Conservation (phyloP, 2,329 filamentous ascomycete species). For the Verticillium albo-atrum region DNA sequence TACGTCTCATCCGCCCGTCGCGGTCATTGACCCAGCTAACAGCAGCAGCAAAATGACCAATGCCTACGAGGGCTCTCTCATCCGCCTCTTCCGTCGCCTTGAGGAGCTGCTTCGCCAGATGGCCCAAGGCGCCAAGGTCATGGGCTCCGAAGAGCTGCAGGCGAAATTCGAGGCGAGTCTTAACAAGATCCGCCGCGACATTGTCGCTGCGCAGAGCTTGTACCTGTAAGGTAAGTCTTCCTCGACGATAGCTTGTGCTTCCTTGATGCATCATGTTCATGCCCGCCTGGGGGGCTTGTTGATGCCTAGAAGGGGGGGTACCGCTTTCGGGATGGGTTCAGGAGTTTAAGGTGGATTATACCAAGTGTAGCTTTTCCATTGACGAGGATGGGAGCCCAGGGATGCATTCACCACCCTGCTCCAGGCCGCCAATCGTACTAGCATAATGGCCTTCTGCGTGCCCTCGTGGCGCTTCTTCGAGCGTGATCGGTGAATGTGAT, state of each 20-base stretch:
- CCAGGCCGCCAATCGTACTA: slow-evolving; percentile 3
- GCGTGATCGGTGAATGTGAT: neutral
- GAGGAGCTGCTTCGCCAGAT: slow-evolving; percentile 94
- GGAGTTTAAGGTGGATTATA: slow-evolving; percentile 3
- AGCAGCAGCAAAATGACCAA: slow-evolving; percentile 90
- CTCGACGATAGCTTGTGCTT: neutral
- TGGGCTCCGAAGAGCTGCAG: slow-evolving; percentile 93
- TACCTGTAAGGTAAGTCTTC: slow-evolving; percentile 59
- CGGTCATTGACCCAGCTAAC: slow-evolving; percentile 5
- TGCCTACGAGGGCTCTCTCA: slow-evolving; percentile 93
- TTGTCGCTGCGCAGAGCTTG: slow-evolving; percentile 90
- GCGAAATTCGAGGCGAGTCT: slow-evolving; percentile 87
- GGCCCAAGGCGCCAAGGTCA: slow-evolving; percentile 92
- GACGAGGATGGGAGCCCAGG: neutral
- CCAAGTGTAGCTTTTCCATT: slow-evolving; percentile 3
- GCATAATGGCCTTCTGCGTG: slow-evolving; percentile 3
- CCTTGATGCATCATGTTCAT: neutral
- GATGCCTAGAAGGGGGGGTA: neutral
- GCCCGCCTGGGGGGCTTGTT: neutral
- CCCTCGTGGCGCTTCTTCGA: neutral
- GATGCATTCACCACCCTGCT: neutral
- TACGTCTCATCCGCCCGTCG: slow-evolving; percentile 46
- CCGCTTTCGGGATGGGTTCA: neutral
- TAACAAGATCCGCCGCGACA: slow-evolving; percentile 82
- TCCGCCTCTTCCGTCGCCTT: slow-evolving; percentile 89